A percentile compares a stretch with the other conserved stretches of the same genome.
Conservation (phyloP, 371 early-diverging fungal species). For the Mucor plumbeus region DNA sequence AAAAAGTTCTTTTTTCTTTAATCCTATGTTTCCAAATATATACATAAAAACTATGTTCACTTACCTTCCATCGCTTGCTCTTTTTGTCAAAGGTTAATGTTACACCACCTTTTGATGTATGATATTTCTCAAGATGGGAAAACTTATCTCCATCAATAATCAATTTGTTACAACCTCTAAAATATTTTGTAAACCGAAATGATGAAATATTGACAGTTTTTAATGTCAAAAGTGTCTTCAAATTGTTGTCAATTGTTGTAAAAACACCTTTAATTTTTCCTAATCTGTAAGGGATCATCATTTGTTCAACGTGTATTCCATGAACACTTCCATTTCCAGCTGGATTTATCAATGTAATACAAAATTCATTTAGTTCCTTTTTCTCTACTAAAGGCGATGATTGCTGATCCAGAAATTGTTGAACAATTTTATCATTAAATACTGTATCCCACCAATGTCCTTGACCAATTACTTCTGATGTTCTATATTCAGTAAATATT, state of each 20-base stretch:
- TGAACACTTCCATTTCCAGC: constrained; percentile 64
- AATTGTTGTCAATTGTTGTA: not conserved
- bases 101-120: not conserved
- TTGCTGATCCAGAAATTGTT: constrained; percentile 44
- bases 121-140: constrained; percentile 13
- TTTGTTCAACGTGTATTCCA: constrained; percentile 68
- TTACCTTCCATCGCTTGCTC: constrained; percentile 20
- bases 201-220: constrained; percentile 22
- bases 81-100: constrained; percentile 14
- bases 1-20: not conserved
- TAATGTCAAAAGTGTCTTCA: constrained; percentile 3
- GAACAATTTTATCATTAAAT: constrained; percentile 52
- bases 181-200: constrained; percentile 9
- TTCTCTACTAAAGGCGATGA: constrained; percentile 17
- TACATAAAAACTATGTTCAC: not conserved
- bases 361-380: constrained; percentile 43
- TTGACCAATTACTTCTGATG: constrained; percentile 61
- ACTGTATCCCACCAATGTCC: constrained; percentile 75
- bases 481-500: constrained; percentile 26
- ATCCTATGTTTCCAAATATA: no score
- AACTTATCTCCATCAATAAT: constrained; percentile 22
- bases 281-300: constrained; percentile 57
- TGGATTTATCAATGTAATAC: constrained; percentile 67
- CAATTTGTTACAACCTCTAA: constrained; percentile 15
- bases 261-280: constrained; percentile 21